phyloP scores from a whole-genome alignment of 306 rosid genomes.

The Cicer chorassanicum region DNA sequence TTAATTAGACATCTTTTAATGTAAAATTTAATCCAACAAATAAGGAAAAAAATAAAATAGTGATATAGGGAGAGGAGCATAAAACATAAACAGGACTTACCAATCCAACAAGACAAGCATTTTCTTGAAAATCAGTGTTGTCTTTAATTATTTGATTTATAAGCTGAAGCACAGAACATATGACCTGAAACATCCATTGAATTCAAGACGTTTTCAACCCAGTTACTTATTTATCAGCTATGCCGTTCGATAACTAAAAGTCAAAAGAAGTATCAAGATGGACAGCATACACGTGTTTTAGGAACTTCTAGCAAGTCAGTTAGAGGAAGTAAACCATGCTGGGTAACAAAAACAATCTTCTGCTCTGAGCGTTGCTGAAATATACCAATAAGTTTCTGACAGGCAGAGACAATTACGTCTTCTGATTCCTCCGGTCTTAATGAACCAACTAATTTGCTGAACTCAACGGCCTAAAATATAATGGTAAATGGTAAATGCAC shows the following conservation, averaged over 20 bases:
- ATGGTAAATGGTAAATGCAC: constrained; percentile 39
- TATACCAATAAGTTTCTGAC: constrained; percentile 84
- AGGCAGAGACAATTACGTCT: constrained; percentile 82
- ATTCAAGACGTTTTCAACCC: constrained; percentile 21
- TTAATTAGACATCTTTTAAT: constrained; percentile 23
- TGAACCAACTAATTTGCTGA: constrained; percentile 83
- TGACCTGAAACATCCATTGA: constrained; percentile 63
- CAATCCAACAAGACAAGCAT: constrained; percentile 97
- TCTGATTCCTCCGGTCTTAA: constrained; percentile 87
- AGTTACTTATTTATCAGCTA: constrained; percentile 35
- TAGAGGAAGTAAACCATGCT: constrained; percentile 95
- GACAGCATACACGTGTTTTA: constrained; percentile 77
- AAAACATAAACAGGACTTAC: constrained; percentile 57
- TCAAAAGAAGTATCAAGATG: constrained; percentile 24
- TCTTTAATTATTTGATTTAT: constrained; percentile 89
- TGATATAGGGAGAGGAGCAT: constrained; percentile 25
- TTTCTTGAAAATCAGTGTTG: constrained; percentile 91
- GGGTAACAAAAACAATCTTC: constrained; percentile 87
- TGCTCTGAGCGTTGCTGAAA: constrained; percentile 92
- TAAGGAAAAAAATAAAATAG: constrained; percentile 34
- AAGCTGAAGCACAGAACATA: constrained; percentile 96
- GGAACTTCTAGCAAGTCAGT: constrained; percentile 89
- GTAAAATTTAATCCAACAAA: constrained; percentile 23
- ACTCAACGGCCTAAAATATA: constrained; percentile 85
- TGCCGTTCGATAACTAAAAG: constrained; percentile 35